Evolutionary conservation across 2,329 filamentous ascomycete species (phyloP).

Genomic region (Monilinia fructigena): DNA sequence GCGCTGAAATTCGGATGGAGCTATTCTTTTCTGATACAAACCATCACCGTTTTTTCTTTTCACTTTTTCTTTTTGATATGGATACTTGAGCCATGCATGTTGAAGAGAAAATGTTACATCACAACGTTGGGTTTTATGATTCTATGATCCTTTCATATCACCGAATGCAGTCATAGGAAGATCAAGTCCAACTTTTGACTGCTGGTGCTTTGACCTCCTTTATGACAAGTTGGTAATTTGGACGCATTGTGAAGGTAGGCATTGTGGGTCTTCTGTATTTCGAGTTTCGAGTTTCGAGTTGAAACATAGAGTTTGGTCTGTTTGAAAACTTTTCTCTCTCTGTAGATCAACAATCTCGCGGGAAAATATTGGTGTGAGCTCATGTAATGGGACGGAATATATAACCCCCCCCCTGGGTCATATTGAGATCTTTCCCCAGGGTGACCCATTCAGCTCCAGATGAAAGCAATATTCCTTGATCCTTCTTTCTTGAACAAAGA

Average conservation of each 20-base stretch:
- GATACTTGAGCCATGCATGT: no score
- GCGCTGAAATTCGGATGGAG: neutral
- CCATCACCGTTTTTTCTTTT: no score
- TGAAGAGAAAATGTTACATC: neutral
- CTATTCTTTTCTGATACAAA: neutral
- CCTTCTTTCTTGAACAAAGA: neutral
- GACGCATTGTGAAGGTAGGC: neutral
- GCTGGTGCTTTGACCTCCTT: neutral
- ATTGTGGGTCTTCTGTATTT: neutral
- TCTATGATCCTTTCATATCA: neutral
- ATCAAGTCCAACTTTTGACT: neutral
- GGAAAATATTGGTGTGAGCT: neutral
- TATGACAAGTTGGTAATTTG: neutral
- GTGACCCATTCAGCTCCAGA: no score
- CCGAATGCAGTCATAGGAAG: neutral
- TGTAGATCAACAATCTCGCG: neutral
- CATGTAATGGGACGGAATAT: neutral
- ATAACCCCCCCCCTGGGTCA: neutral
- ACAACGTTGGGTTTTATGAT: neutral
- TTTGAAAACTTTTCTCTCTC: neutral
- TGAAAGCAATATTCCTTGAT: neutral
- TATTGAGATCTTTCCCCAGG: neutral
- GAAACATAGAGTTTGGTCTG: neutral
- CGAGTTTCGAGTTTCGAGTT: constrained; percentile 7
- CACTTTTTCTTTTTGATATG: no score